A percentile compares a stretch with the other conserved stretches of the same genome.
Evolutionary conservation across 2,329 filamentous ascomycete species (phyloP).

Genomic region (Botrytis pseudocinerea): DNA sequence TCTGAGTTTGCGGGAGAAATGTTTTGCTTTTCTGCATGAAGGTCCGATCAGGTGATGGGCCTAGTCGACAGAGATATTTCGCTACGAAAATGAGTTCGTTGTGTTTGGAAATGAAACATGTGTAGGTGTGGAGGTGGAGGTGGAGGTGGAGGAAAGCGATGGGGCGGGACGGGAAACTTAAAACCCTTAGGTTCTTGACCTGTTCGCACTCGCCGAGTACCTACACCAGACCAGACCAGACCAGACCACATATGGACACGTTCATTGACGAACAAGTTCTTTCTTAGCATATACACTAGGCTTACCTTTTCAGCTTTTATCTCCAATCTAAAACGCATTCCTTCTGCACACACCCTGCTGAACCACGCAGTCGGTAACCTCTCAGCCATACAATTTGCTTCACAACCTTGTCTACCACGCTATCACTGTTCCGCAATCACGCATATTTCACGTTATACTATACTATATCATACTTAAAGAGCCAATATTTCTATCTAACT

Average conservation of each 20-base stretch:
- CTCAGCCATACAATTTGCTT: neutral
- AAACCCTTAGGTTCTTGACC: neutral
- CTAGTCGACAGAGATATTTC: neutral
- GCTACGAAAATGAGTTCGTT: neutral
- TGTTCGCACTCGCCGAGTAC: neutral
- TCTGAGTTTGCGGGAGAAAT: neutral
- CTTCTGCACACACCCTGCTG: neutral
- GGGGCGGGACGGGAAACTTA: neutral
- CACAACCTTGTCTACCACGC: neutral
- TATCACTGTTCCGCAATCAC: neutral
- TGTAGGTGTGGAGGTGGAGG: neutral
- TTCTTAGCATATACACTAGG: neutral
- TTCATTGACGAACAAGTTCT: neutral
- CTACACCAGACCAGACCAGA: neutral
- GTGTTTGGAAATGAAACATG: neutral
- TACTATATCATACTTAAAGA: neutral
- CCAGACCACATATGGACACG: neutral
- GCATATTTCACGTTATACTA: slow-evolving; percentile 6
- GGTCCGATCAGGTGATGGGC: neutral
- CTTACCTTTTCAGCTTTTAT: neutral
- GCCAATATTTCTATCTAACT: neutral
- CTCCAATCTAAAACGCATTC: neutral
- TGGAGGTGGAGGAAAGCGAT: neutral
- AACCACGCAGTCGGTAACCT: slow-evolving; percentile 6
- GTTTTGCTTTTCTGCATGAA: neutral